A percentile compares a stretch with the other conserved stretches of the same genome.
These are phyloP conservation scores for Coemansia sp. DNA, from an alignment of 192 early-diverging fungal species.

Conservation along the genomic window DNA sequence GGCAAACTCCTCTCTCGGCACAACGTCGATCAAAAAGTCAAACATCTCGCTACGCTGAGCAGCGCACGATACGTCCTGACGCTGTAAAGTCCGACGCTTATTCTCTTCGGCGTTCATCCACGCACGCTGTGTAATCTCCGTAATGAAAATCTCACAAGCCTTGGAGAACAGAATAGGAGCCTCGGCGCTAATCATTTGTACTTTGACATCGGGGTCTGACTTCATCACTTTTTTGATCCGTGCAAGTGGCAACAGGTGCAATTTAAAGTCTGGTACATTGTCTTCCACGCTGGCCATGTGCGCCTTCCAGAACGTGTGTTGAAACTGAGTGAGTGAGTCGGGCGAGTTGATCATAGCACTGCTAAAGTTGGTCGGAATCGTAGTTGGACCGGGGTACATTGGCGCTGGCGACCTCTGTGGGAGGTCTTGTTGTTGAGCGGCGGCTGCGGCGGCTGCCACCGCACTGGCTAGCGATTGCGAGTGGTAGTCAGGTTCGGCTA, in stretches of 20 bases:
- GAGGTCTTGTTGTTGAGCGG: constrained; percentile 12
- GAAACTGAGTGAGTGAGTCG: constrained; percentile 52
- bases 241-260: constrained; percentile 87
- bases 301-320: constrained; percentile 66
- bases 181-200: constrained; percentile 76
- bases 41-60: constrained; percentile 91
- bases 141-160: constrained; percentile 97
- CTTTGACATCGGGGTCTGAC: constrained; percentile 93
- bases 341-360: constrained; percentile 53
- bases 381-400: constrained; percentile 51
- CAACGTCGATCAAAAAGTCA: constrained; percentile 97
- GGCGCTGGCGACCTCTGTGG: constrained; percentile 38
- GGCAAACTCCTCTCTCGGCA: constrained; percentile 83
- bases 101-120: constrained; percentile 95
- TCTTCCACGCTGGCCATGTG: constrained; percentile 67
- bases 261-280: constrained; percentile 83
- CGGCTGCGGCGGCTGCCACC: constrained; percentile 35
- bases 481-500: constrained; percentile 27
- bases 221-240: constrained; percentile 99
- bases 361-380: constrained; percentile 53
- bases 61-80: constrained; percentile 87
- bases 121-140: constrained; percentile 80
- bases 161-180: constrained; percentile 93
- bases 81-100: constrained; percentile 93
- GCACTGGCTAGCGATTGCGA: constrained; percentile 45